phyloP scores from a whole-genome alignment of 805 yeast genomes.

The Candida chilensis region DNA sequence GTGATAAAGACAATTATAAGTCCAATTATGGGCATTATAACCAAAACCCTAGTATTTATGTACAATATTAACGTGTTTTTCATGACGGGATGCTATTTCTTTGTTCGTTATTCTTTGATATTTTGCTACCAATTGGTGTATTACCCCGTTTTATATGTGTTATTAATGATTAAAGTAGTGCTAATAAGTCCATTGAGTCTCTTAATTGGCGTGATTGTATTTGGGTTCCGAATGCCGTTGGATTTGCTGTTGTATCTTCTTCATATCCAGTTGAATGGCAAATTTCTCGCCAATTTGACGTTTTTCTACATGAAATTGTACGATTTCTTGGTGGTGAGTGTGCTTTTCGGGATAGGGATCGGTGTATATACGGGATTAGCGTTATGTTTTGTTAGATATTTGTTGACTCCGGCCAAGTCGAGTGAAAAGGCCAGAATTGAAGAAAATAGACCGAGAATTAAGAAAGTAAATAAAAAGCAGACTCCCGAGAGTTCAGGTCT shows the following conservation, averaged over 20 bases:
- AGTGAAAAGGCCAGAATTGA: not conserved
- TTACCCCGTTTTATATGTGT: too few species aligned
- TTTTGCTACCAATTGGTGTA: not conserved
- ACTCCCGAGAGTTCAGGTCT: not conserved
- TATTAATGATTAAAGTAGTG: too few species aligned
- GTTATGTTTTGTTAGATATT: not conserved
- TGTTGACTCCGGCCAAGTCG: not conserved
- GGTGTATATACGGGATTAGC: not conserved
- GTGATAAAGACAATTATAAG: too few species aligned
- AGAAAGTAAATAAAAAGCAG: not conserved
- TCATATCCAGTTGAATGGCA: not conserved
- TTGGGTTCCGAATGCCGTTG: not conserved
- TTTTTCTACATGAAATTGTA: not conserved
- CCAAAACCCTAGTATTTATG: not conserved
- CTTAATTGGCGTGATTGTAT: not conserved
- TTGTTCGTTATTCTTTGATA: not conserved
- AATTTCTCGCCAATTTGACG: not conserved
- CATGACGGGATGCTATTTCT: not conserved
- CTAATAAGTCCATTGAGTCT: not conserved
- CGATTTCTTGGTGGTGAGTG: not conserved
- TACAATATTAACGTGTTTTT: not conserved
- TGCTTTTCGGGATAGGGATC: not conserved
- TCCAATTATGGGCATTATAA: too few species aligned
- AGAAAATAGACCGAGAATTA: not conserved
- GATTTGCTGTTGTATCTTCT: not conserved